Conservation (phyloP, 2,329 filamentous ascomycete genomes). For the Exserohilum turcica region DNA sequence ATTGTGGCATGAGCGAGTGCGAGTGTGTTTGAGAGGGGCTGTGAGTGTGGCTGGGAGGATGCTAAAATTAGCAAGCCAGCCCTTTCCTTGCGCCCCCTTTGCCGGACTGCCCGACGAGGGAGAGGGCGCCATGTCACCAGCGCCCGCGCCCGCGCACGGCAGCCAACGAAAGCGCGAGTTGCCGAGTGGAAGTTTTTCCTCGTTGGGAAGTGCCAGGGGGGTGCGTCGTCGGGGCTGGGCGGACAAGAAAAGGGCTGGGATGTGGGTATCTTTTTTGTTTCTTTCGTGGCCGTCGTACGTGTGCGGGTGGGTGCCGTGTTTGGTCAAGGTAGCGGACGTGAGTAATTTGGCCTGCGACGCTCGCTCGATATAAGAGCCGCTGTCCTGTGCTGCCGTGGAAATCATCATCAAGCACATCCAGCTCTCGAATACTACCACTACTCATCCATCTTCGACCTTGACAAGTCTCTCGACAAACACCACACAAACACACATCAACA, state of each 20-base stretch:
- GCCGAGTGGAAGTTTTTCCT: background rate
- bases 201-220: slow-evolving; percentile 9
- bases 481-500: slow-evolving; percentile 10
- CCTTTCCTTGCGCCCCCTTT: background rate
- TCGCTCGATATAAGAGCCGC: slow-evolving; percentile 12
- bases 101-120: slow-evolving; percentile 3
- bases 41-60: slow-evolving; percentile 11
- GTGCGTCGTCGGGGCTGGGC: slow-evolving; percentile 10
- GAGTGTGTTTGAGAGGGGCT: background rate
- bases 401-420: background rate
- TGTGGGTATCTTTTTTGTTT: too few relatives aligned
- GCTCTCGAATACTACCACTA: background rate
- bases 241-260: slow-evolving; percentile 13
- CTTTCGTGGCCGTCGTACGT: slow-evolving; percentile 17
- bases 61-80: slow-evolving; percentile 13
- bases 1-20: background rate
- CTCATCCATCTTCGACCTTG: background rate
- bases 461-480: background rate
- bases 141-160: slow-evolving; percentile 6
- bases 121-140: slow-evolving; percentile 1
- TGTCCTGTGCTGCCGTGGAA: background rate
- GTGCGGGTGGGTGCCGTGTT: slow-evolving; percentile 10
- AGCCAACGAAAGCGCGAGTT: background rate
- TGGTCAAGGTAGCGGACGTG: slow-evolving; percentile 2
- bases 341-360: slow-evolving; percentile 3